Evolutionary conservation across 139 green algal species (phyloP).

Genomic region (Protoeuglena noctilucae): DNA sequence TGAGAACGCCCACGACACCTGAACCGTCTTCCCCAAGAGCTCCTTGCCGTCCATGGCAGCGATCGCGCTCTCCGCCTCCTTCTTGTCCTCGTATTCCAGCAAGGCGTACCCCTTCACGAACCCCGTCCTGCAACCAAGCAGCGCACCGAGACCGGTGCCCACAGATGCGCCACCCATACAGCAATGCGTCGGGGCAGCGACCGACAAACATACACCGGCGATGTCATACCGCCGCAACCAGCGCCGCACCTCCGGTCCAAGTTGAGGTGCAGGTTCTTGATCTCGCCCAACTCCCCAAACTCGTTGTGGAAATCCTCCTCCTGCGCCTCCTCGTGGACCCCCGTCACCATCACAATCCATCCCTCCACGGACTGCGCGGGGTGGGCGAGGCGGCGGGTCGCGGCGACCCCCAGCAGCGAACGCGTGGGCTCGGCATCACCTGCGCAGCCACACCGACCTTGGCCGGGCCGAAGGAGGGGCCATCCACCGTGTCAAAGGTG

Average conservation of each 20-base stretch:
- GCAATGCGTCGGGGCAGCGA: too few relatives aligned
- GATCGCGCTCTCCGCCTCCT: slow-evolving; percentile 73
- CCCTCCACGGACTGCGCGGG: slow-evolving; percentile 49
- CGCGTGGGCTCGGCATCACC: too few relatives aligned
- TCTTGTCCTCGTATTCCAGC: slow-evolving; percentile 72
- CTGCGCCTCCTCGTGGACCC: slow-evolving; percentile 54
- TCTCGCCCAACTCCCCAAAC: slow-evolving; percentile 81
- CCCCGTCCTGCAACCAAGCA: too few relatives aligned
- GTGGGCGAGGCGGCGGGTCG: too few relatives aligned
- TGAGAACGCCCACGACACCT: slow-evolving; percentile 52
- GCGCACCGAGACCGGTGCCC: too few relatives aligned
- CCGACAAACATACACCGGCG: neutral
- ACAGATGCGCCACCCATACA: too few relatives aligned
- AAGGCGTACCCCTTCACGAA: slow-evolving; percentile 72
- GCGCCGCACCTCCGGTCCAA: slow-evolving; percentile 85
- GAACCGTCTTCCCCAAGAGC: slow-evolving; percentile 55
- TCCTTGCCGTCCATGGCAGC: slow-evolving; percentile 62
- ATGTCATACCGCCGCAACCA: too few relatives aligned
- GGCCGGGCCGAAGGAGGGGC: too few relatives aligned
- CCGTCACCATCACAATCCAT: slow-evolving; percentile 83
- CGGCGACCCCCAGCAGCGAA: too few relatives aligned
- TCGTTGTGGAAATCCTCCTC: slow-evolving; percentile 86
- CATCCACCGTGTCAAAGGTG: too few relatives aligned
- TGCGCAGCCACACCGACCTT: too few relatives aligned
- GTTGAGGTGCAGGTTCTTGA: slow-evolving; percentile 95